Conservation (phyloP, 208 protist genomes). For the Trypanosoma avium region DNA sequence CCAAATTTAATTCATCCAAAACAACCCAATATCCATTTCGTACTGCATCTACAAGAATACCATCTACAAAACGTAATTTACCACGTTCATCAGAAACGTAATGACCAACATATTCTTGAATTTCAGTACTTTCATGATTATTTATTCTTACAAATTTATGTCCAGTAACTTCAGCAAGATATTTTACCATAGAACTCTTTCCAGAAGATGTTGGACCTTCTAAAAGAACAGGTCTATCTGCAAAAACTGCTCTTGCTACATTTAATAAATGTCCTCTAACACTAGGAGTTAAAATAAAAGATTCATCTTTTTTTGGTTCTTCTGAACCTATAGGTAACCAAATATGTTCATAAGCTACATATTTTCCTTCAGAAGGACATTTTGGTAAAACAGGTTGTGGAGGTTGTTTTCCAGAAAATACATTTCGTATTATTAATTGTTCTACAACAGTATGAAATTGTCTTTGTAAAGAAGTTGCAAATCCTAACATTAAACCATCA, state of each 20-base stretch:
- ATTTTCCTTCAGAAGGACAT: slow-evolving; percentile 33
- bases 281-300: slow-evolving; percentile 97
- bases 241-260: slow-evolving; percentile 94
- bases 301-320: slow-evolving; percentile 44
- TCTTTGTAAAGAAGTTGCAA: slow-evolving; percentile 94
- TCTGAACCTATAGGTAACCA: slow-evolving; percentile 87
- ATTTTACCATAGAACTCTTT: slow-evolving; percentile 99
- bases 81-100: slow-evolving; percentile 97
- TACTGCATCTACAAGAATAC: slow-evolving; percentile 96
- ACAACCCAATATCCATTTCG: slow-evolving; percentile 99
- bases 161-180: slow-evolving; percentile 97
- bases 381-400: slow-evolving; percentile 51
- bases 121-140: slow-evolving; percentile 99
- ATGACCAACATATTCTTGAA: slow-evolving; percentile 99
- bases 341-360: slow-evolving; percentile 95
- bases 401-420: slow-evolving; percentile 81
- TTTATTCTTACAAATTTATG: slow-evolving; percentile 99
- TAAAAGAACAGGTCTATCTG: slow-evolving; percentile 97
- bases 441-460: slow-evolving; percentile 87
- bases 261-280: slow-evolving; percentile 94
- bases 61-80: slow-evolving; percentile 96
- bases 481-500: slow-evolving; percentile 96
- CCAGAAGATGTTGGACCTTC: slow-evolving; percentile 98
- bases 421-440: slow-evolving; percentile 86
- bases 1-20: slow-evolving; percentile 99